A percentile compares a stretch with the other conserved stretches of the same genome.
phyloP scores from a whole-genome alignment of 2,329 filamentous ascomycete species.

The Didymella keratinophila region DNA sequence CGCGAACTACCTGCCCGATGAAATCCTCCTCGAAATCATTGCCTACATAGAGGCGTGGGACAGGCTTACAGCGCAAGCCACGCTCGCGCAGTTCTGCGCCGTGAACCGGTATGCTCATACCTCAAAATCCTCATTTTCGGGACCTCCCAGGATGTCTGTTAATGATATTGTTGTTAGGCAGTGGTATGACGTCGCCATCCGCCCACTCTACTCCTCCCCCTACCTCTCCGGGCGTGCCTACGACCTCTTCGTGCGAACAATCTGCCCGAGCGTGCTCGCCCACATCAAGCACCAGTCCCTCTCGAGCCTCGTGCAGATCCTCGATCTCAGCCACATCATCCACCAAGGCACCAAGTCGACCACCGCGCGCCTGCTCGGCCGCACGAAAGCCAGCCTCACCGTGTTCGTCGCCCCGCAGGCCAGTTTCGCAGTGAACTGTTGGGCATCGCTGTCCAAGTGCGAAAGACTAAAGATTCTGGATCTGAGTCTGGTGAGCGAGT shows the following conservation, averaged over 20 bases:
- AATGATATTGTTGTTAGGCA: constrained; percentile 46
- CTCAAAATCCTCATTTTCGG: not conserved
- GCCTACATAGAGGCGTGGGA: constrained; percentile 50
- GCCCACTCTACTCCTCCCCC: constrained; percentile 62
- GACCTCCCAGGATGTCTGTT: not conserved
- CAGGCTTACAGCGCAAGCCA: constrained; percentile 51
- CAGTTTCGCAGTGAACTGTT: constrained; percentile 65
- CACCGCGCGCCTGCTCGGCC: constrained; percentile 64
- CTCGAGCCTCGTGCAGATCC: constrained; percentile 59
- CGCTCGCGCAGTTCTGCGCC: constrained; percentile 61
- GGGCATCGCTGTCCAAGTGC: constrained; percentile 66
- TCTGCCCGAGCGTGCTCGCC: constrained; percentile 61
- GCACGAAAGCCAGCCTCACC: constrained; percentile 61
- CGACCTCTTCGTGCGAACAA: constrained; percentile 61
- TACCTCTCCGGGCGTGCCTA: constrained; percentile 62
- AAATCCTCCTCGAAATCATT: constrained; percentile 62
- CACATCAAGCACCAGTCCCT: constrained; percentile 59
- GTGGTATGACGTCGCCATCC: constrained; percentile 64
- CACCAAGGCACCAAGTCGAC: constrained; percentile 66
- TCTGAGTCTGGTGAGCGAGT: constrained; percentile 61
- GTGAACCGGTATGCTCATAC: constrained; percentile 39
- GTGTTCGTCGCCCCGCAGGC: constrained; percentile 66
- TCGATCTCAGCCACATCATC: constrained; percentile 64
- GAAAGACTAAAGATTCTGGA: constrained; percentile 59
- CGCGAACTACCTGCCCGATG: constrained; percentile 59